phyloP scores from a whole-genome alignment of 1,139 yeast species.

The Hansenula sp. region DNA sequence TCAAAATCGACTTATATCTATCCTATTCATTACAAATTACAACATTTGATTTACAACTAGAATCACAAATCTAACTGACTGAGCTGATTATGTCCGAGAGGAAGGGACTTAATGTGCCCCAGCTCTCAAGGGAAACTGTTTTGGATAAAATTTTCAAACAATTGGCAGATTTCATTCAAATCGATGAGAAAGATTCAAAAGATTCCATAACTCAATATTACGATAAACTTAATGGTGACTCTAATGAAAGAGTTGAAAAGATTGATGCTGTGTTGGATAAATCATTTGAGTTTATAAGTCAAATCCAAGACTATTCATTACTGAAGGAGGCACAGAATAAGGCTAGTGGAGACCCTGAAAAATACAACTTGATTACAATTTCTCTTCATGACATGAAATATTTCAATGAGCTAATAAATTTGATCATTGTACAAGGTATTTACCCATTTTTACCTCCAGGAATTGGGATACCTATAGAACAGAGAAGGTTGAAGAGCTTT shows the following conservation, averaged over 20 bases:
- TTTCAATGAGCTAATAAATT: constrained; percentile 58
- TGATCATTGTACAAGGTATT: constrained; percentile 66
- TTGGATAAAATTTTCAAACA: constrained; percentile 30
- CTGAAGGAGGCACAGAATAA: constrained; percentile 1
- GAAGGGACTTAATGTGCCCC: constrained; percentile 25
- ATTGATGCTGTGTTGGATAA: constrained; percentile 3
- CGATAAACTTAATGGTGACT: constrained; percentile 11
- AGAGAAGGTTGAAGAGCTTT: constrained; percentile 50
- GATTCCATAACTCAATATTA: constrained; percentile 18
- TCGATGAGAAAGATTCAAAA: constrained; percentile 17
- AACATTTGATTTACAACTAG: too few species aligned
- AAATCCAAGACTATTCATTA: constrained; percentile 13
- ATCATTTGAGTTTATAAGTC: constrained; percentile 8
- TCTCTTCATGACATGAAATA: constrained; percentile 82
- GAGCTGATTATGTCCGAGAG: not conserved
- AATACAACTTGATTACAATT: constrained; percentile 52
- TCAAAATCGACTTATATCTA: not conserved
- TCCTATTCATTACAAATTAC: too few species aligned
- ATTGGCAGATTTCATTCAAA: constrained; percentile 22
- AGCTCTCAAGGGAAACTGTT: constrained; percentile 28
- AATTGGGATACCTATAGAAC: constrained; percentile 63
- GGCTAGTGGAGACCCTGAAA: constrained; percentile 12
- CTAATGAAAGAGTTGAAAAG: not conserved
- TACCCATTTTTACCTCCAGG: constrained; percentile 56
- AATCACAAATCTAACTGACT: too few species aligned